A percentile compares a stretch with the other conserved stretches of the same genome.
Conservation (phyloP, 345 rosid species). For the Psidium guajava region DNA sequence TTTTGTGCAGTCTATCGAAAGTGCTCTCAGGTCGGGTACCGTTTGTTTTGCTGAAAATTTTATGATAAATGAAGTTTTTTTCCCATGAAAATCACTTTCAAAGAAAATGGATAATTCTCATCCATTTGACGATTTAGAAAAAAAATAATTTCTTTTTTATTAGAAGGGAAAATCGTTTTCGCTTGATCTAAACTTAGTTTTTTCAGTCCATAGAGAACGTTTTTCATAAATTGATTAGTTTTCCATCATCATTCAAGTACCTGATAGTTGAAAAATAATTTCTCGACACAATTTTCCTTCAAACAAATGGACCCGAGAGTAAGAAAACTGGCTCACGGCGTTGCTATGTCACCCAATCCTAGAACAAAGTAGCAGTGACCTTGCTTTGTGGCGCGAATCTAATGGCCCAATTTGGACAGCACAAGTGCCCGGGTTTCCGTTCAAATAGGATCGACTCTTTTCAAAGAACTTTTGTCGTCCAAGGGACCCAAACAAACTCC, state of each 20-base stretch:
- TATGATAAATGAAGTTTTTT: neutral
- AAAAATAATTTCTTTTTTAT: neutral
- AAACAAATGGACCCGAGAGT: too few species aligned
- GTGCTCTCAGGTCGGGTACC: too few species aligned
- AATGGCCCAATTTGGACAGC: neutral
- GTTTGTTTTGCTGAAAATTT: neutral
- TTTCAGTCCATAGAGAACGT: too few species aligned
- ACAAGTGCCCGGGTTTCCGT: neutral
- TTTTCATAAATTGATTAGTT: too few species aligned
- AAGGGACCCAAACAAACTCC: neutral
- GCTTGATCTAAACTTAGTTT: neutral
- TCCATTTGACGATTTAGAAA: neutral
- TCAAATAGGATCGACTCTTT: neutral
- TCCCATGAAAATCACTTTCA: neutral
- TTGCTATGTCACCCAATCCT: neutral
- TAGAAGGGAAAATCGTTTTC: neutral
- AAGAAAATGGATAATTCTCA: neutral
- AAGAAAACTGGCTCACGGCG: neutral
- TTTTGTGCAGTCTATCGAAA: neutral
- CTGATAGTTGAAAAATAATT: too few species aligned
- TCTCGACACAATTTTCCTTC: too few species aligned
- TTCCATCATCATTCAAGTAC: too few species aligned
- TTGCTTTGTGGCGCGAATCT: neutral
- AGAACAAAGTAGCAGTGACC: neutral
- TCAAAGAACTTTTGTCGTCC: neutral